These are phyloP conservation scores for Erodium moschatum DNA, from an alignment of 441 rosid genomes.

Conservation along the genomic window DNA sequence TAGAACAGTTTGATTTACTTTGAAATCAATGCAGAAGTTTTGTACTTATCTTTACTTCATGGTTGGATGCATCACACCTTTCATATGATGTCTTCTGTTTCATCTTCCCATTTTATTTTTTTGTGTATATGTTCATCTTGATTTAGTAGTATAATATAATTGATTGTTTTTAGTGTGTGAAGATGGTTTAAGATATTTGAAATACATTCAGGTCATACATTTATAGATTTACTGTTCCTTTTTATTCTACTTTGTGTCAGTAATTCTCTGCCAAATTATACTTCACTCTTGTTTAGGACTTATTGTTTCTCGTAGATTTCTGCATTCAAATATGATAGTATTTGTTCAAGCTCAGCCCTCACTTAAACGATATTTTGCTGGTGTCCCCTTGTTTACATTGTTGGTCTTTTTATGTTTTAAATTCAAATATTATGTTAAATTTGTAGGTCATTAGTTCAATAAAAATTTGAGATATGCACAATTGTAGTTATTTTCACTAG, in stretches of 20 bases:
- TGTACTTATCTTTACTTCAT: not conserved
- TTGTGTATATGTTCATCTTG: not conserved
- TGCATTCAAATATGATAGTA: not conserved
- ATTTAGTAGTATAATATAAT: not conserved
- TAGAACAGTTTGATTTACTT: not conserved
- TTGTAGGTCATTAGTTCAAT: not conserved
- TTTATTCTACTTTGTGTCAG: not conserved
- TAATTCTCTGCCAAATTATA: not conserved
- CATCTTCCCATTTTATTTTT: not conserved
- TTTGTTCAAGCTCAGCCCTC: not conserved
- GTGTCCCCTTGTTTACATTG: not conserved
- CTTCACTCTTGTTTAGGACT: not conserved
- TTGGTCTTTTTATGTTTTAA: not conserved
- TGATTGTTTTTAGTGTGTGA: not conserved
- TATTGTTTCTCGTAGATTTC: not conserved
- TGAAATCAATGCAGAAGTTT: not conserved
- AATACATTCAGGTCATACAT: not conserved
- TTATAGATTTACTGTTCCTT: not conserved
- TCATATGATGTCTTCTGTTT: not conserved
- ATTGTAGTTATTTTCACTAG: slow-evolving; percentile 3
- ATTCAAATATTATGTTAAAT: not conserved
- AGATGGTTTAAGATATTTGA: not conserved
- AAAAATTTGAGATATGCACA: not conserved
- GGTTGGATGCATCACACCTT: too few relatives aligned
- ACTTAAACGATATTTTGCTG: not conserved